Base-by-base conservation (phyloP, 2,329 filamentous ascomycete species). In the Fusarium newnesense region DNA sequence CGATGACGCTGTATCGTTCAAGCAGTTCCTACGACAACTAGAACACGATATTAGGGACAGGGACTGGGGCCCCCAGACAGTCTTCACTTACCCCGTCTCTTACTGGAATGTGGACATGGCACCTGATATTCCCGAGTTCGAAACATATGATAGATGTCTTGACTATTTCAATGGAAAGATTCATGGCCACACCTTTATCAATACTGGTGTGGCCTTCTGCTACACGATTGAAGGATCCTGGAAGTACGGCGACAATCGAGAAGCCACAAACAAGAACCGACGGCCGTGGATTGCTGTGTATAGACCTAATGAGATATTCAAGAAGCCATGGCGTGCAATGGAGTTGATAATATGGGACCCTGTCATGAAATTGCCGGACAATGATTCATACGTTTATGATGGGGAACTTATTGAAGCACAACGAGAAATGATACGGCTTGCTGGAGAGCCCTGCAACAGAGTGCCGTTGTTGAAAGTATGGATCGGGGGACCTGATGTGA, bases 291-390 rank as follows among this genome's bases (percentile, higher is more conserved):
- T 90, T 39, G 86, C 81, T 1, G 74, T 88, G 19, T 84, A 85
- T 64, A 84, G 88, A 16, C 84, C 86, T 0, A 73, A 79, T 9
- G 79, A 85, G n/a, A 79, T 82, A 4, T 81, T 85, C 62, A 19
- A 13, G 2, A 76, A 60, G 28, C 72, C 77, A 2, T 85, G 80
- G 76, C 70, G 4, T 1, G 57, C 60, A 4, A 81, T 83, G 5
- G 88, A 90, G 72, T 73, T 91, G 18, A 80, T 90, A 10, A 87
- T 91, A 43, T 90, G 88, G 88, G 89, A 90, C 69, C 64, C 80
- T 4, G 72, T 77, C 3, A 79, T 81, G 12, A 72, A 67, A 4
- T 80, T 76, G 32, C 77, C 80, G 11, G 66, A 72, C 1, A 57
- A 64, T 1, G 64, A 69, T 19, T 47, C 70, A 9, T 9, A 58